These are phyloP conservation scores for Sclerotinia glacialis DNA, from an alignment of 2,329 filamentous ascomycete species.

Conservation along the genomic window DNA sequence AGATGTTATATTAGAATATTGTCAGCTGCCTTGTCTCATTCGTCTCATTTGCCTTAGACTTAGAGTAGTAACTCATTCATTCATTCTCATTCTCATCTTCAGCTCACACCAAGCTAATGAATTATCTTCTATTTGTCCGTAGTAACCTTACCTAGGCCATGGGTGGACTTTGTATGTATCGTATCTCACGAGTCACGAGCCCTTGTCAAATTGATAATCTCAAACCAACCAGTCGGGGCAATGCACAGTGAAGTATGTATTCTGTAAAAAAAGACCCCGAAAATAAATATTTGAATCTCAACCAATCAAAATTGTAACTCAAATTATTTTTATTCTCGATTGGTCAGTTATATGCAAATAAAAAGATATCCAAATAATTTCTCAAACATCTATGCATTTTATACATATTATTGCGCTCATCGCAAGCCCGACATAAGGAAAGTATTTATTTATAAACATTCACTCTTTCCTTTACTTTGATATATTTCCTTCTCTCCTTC, in stretches of 20 bases:
- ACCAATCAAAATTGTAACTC: not conserved
- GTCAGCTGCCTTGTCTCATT: not conserved
- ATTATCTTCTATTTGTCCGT: not conserved
- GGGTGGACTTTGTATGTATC: not conserved
- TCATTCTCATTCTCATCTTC: not conserved
- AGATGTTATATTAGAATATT: not conserved
- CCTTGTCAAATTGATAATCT: slow-evolving; percentile 8
- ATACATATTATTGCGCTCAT: not conserved
- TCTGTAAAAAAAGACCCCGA: not conserved
- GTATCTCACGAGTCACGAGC: not conserved
- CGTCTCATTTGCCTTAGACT: not conserved
- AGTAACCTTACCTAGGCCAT: too few relatives aligned
- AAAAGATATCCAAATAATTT: not conserved
- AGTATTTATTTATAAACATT: not conserved
- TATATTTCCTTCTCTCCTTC: not conserved
- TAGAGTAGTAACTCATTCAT: not conserved
- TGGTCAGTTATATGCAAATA: not conserved
- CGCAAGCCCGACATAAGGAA: too few relatives aligned
- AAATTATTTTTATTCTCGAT: not conserved
- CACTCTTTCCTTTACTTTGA: not conserved
- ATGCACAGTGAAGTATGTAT: not conserved
- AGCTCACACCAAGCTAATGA: not conserved
- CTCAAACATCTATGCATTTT: not conserved
- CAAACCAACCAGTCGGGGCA: slow-evolving; percentile 9
- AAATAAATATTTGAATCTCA: not conserved